Base-by-base conservation (phyloP, 306 rosid genomes). In the Hippophae rhamnoides region DNA sequence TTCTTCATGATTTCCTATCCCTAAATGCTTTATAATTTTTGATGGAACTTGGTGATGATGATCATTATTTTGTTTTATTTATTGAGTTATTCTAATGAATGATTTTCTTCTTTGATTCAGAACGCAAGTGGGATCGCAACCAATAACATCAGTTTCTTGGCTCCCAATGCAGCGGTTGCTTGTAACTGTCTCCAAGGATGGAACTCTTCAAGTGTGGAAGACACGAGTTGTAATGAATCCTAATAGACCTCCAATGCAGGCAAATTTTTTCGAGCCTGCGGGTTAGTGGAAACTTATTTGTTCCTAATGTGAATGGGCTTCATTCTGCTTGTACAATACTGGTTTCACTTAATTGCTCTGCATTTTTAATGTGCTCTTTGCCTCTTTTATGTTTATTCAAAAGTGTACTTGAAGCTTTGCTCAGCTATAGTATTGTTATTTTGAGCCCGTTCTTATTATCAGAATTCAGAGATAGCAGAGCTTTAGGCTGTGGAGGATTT, bases 181-280 rank as follows among this genome's bases (percentile, higher is more conserved):
- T 75, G 95, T 84, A 64, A 88, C 95, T 68, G 80, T 88, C 48
- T 69, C 95, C 56, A 82, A 73, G 82, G 99, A 93, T 73, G 99
- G 99, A 71, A 84, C 72, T 72, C 77, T 93, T 71, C 95, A 93
- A 80, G 94, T 84, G 57, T 93, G 99, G 99, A 93, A 88, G 82
- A 88, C 95, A 1, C 83, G 93, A 63, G 94, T 72, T 66, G 58
- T 75, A 41, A 79, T 80, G 61, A 92, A 83, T 79, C 89, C 95
- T 64, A 81, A 81, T 63, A 82, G 79, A 69, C 95, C 94, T 70
- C 83, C 93, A 41, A 78, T 66, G 93, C 94, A 73, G 62, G 95
- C 97, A 57, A 86, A 78, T 77, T 92, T 92, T 76, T 93, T 93
- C 76, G 95, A 78, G 81, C 73, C 85, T 46, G 89, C 99, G 58